phyloP scores from a whole-genome alignment of 2,329 filamentous ascomycete species.

The Phialophora macrospora region DNA sequence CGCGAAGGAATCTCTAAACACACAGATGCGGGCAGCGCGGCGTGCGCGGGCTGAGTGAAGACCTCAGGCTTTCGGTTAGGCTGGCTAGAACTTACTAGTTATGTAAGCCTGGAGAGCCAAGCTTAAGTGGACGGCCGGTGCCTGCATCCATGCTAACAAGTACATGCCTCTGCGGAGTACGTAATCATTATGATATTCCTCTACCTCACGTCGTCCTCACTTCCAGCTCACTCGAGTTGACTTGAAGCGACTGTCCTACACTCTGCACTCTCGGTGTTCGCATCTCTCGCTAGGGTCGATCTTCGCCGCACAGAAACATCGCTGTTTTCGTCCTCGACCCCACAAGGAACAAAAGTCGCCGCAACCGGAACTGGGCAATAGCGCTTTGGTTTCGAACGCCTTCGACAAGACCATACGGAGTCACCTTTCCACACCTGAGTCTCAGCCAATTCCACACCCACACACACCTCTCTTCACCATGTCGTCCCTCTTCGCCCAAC shows the following conservation, averaged over 20 bases:
- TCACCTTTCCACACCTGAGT: not conserved
- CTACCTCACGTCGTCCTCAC: not conserved
- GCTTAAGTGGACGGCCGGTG: slow-evolving; percentile 5
- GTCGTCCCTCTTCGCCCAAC: slow-evolving; percentile 67
- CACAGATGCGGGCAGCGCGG: slow-evolving; percentile 21
- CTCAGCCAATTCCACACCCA: not conserved
- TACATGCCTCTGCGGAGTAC: not conserved
- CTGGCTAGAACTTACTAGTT: not conserved
- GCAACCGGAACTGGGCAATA: slow-evolving; percentile 26
- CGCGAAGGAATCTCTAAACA: slow-evolving; percentile 27
- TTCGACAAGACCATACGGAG: not conserved
- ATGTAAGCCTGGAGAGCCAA: slow-evolving; percentile 10
- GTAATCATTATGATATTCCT: not conserved
- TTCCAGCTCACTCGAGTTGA: not conserved
- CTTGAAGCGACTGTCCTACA: not conserved
- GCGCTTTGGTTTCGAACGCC: slow-evolving; percentile 28
- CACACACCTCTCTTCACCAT: slow-evolving; percentile 6
- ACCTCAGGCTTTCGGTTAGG: slow-evolving; percentile 1
- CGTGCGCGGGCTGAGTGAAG: slow-evolving; percentile 15
- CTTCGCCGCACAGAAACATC: not conserved
- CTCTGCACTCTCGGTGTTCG: not conserved
- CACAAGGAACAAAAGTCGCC: slow-evolving; percentile 21
- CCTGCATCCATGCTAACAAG: not conserved
- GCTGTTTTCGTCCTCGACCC: not conserved
- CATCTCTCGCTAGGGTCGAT: not conserved